Base-by-base conservation (phyloP, 768 basidiomycete genomes). In the Bullera alba region DNA sequence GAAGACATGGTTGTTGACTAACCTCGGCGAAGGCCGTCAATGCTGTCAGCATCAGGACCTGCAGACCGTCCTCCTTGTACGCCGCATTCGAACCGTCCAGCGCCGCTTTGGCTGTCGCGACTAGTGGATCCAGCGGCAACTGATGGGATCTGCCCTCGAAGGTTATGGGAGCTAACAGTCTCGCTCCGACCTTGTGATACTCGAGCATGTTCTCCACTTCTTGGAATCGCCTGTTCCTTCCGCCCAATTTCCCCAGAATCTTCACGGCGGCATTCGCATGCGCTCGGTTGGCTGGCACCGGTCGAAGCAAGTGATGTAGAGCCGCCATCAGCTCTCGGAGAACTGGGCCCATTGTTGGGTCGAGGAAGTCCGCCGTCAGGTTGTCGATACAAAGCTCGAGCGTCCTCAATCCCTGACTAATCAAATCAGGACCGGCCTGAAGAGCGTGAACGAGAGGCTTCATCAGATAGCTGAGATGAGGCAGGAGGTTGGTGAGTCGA, bases 301-400 rank as follows among this genome's bases (percentile, higher is more conserved):
- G 95, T 64, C 85, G 88, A 42, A 99, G 76, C 63, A 92, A 85
- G 58, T 81, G 84, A 72, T 93, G 89, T 21, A 99, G 78, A 0
- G 91, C 93, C 55, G 86, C 86, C 87, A 91, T 97, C 50, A 99
- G 76, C 56, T 97, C 90, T 41, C 90, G 79, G 36, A 95, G 78
- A 37, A 97, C 91, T 0, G 87, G 88, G 55, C 83, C 87, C 57
- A 97, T 81, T 2, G 90, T 92, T 2, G 95, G 95, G 63, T 97
- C 93, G 25, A 99, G 79, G 76, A 97, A 97, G 73, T 97, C 95
- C 2, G 90, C 89, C 0, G 90, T 95, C 23, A 99, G 79, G 68
- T 97, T 99, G 76, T 99, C 95, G 64, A 97, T 93, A 74, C 93
- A 97, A n/a, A 99, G 78, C 72, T 99, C 95, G 51, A 99, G 80